These are phyloP conservation scores for Arabidopsis suecica DNA, from an alignment of 345 rosid species.

Conservation along the genomic window DNA sequence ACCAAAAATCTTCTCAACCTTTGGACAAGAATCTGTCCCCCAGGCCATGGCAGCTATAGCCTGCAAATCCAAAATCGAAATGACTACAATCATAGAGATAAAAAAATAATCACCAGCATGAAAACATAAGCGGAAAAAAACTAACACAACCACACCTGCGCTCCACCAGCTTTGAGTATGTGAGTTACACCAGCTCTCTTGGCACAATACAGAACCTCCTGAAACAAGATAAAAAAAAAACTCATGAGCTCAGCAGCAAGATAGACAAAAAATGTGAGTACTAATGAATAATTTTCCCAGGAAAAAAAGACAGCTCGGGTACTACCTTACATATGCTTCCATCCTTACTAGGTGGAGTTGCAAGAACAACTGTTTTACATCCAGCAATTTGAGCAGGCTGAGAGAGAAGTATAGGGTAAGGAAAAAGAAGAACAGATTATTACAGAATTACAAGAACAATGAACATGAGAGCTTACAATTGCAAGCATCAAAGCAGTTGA, in stretches of 20 bases:
- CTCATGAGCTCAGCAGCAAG: constrained; percentile 3
- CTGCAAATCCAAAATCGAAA: constrained; percentile 46
- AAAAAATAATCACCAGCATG: neutral
- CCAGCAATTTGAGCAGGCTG: constrained; percentile 99
- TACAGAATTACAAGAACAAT: neutral
- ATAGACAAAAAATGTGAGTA: neutral
- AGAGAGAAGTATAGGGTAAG: constrained; percentile 24
- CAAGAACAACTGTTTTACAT: constrained; percentile 83
- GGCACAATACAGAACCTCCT: constrained; percentile 94
- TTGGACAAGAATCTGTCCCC: constrained; percentile 97
- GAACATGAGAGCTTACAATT: constrained; percentile 55
- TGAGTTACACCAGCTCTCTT: constrained; percentile 94
- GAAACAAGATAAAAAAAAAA: constrained; percentile 23
- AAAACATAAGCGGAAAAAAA: constrained; percentile 1
- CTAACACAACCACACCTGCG: constrained; percentile 64
- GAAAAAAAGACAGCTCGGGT: constrained; percentile 10
- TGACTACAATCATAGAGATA: constrained; percentile 3
- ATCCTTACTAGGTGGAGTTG: constrained; percentile 82
- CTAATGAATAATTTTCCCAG: neutral
- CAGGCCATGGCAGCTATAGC: constrained; percentile 98
- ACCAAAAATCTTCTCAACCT: constrained; percentile 83
- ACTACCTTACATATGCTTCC: constrained; percentile 93
- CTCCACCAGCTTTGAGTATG: constrained; percentile 95
- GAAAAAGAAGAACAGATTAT: constrained; percentile 18
- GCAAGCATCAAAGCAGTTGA: constrained; percentile 96